These are phyloP conservation scores for Cutaneotrichosporon sp. DNA, from an alignment of 1,284 basidiomycete genomes.

Conservation along the genomic window DNA sequence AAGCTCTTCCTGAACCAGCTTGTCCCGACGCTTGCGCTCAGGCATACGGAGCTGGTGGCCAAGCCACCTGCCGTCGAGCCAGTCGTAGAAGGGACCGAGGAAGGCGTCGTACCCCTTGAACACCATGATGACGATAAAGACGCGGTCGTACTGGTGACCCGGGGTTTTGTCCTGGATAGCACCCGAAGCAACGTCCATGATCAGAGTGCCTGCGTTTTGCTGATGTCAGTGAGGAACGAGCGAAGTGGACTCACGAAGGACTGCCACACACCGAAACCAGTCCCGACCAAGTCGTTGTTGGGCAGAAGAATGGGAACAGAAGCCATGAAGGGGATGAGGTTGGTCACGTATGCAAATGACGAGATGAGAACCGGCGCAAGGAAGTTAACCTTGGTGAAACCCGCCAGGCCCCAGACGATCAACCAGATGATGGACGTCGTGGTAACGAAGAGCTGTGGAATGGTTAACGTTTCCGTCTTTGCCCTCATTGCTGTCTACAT, in stretches of 20 bases:
- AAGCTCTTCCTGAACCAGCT: slow-evolving; percentile 17
- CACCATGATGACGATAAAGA: slow-evolving; percentile 44
- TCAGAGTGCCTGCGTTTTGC: slow-evolving; percentile 14
- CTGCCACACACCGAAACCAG: slow-evolving; percentile 51
- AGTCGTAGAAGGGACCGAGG: slow-evolving; percentile 31
- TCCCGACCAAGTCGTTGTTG: slow-evolving; percentile 46
- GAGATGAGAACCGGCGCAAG: slow-evolving; percentile 46
- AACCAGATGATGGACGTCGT: slow-evolving; percentile 35
- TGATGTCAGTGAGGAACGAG: background rate
- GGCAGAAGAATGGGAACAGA: slow-evolving; percentile 49
- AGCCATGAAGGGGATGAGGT: slow-evolving; percentile 47
- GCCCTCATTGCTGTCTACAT: slow-evolving; percentile 12
- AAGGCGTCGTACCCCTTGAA: slow-evolving; percentile 42
- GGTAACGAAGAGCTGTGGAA: slow-evolving; percentile 10
- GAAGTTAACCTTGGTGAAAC: slow-evolving; percentile 46
- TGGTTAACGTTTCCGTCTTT: background rate
- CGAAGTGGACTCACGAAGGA: slow-evolving; percentile 22
- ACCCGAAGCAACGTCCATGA: slow-evolving; percentile 48
- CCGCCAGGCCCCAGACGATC: slow-evolving; percentile 47
- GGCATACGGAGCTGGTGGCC: slow-evolving; percentile 26
- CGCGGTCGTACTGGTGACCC: slow-evolving; percentile 32
- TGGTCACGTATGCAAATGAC: slow-evolving; percentile 44
- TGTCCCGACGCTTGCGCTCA: slow-evolving; percentile 29
- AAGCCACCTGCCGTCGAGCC: slow-evolving; percentile 24
- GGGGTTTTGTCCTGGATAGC: slow-evolving; percentile 49